Evolutionary conservation across 2,329 filamentous ascomycete species (phyloP).

Genomic region (Ilyonectria sp.): DNA sequence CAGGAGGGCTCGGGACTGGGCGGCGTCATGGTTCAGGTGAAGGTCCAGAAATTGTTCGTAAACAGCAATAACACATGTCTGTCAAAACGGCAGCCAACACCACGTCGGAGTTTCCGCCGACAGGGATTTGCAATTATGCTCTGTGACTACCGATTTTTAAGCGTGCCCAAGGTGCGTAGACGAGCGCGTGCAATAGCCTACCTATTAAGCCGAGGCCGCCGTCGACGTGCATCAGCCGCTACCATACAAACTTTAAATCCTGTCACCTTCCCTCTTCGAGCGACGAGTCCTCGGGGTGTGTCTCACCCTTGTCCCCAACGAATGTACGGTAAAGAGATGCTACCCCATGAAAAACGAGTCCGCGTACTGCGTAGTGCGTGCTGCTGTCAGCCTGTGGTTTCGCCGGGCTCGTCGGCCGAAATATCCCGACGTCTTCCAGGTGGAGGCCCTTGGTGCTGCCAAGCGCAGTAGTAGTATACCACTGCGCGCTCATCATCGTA

Average conservation of each 20-base stretch:
- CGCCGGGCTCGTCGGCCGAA: too few relatives aligned
- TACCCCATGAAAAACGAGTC: neutral
- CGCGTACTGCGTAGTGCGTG: neutral
- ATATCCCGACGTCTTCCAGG: too few relatives aligned
- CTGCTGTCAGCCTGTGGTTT: too few relatives aligned
- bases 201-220: neutral
- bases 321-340: conserved; percentile 8
- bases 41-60: neutral
- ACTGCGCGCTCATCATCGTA: neutral
- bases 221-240: conserved; percentile 36
- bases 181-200: neutral
- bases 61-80: neutral
- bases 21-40: conserved; percentile 24
- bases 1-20: neutral
- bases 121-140: conserved; percentile 1
- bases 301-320: neutral
- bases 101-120: too few relatives aligned
- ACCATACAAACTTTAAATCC: conserved; percentile 32
- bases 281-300: neutral
- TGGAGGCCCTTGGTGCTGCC: too few relatives aligned
- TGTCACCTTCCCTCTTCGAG: conserved; percentile 16
- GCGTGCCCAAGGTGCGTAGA: conserved; percentile 1
- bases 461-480: too few relatives aligned
- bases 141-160: neutral
- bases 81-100: neutral